Base-by-base conservation (phyloP, 1,139 yeast genomes). In the Lodderomyces pseudojiufengensis region DNA sequence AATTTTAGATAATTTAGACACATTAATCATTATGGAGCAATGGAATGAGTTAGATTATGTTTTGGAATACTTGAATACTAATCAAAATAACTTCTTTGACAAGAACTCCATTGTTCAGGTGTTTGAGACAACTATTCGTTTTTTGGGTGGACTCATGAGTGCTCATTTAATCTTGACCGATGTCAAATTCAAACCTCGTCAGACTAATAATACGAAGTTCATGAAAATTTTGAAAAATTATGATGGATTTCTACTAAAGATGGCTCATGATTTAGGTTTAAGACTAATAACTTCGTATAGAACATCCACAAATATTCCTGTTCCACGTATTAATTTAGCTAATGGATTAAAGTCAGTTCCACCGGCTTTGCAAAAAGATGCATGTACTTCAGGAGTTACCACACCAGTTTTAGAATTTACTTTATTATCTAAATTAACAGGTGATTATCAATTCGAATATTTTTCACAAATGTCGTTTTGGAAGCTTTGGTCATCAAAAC, bases 371-470 rank as follows among this genome's bases (percentile, higher is more conserved):
- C 78, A 74, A 39, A 51, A 63, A 14, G 94, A 85, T 43, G 88
- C 90, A 8, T 87, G 95, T 52, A 74, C 88, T 0, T 84, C 96
- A 0, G 97, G 96, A 1, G 92, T 88, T 6, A 82, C 88, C 0
- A 80, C 92, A 1, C 85, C 95, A 4, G 71, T 86, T 39, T 62
- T 88, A 32, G 97, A 88, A 55, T 78, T 88, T 55, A 77, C 90
- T 0, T 57, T 88, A 31, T 61, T 90, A 22, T 84, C 94, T 0
- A 63, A 76, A 38, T 64, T 87, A 24, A 84, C 95, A 0, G 83
- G 83, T 2, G 94, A 88, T 52, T 68, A 76, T 2, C 70, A 76
- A 33, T 90, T 84, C 57, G 94, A 83, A 48, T 56, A 64, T 10
- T 72, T 73, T 3, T 73, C 94, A 1, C 72, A 75, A 41, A 55